These are phyloP conservation scores for Corrigiola litoralis DNA, from an alignment of 179 eudicot genomes.

Conservation along the genomic window DNA sequence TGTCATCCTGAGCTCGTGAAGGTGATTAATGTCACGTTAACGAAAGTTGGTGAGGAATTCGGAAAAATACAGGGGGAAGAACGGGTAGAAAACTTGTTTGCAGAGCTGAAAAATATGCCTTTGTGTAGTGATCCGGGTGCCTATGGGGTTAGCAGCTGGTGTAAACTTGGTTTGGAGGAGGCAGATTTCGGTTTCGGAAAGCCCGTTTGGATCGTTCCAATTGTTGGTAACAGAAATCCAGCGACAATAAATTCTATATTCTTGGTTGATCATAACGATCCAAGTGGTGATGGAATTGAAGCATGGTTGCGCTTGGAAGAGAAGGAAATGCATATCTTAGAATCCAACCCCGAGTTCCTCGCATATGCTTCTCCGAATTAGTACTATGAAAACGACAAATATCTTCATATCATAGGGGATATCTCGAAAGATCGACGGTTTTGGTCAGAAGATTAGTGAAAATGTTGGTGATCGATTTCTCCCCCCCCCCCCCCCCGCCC, in stretches of 20 bases:
- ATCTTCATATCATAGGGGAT: too few species aligned
- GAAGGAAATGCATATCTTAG: slow-evolving; percentile 4
- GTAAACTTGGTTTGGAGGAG: slow-evolving; percentile 4
- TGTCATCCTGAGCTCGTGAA: not conserved
- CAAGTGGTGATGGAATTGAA: slow-evolving; percentile 5
- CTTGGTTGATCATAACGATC: slow-evolving; percentile 5
- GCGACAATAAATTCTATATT: not conserved
- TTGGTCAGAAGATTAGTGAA: too few species aligned
- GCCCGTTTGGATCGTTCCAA: not conserved
- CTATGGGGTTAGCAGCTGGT: slow-evolving; percentile 14
- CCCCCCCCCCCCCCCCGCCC: too few species aligned
- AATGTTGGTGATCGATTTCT: too few species aligned
- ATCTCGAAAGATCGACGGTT: too few species aligned
- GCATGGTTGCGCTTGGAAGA: slow-evolving; percentile 13
- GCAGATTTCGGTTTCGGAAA: slow-evolving; percentile 21
- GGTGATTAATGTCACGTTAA: not conserved
- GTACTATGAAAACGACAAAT: too few species aligned
- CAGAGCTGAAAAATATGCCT: not conserved
- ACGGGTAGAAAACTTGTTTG: not conserved
- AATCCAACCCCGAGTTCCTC: slow-evolving; percentile 4
- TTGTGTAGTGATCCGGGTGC: not conserved
- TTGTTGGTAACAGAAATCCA: not conserved
- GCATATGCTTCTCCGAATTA: slow-evolving; percentile 11
- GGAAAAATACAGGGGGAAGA: not conserved
- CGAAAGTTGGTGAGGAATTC: not conserved